Conservation (phyloP, 768 basidiomycete genomes). For the Tylopilus felleus region DNA sequence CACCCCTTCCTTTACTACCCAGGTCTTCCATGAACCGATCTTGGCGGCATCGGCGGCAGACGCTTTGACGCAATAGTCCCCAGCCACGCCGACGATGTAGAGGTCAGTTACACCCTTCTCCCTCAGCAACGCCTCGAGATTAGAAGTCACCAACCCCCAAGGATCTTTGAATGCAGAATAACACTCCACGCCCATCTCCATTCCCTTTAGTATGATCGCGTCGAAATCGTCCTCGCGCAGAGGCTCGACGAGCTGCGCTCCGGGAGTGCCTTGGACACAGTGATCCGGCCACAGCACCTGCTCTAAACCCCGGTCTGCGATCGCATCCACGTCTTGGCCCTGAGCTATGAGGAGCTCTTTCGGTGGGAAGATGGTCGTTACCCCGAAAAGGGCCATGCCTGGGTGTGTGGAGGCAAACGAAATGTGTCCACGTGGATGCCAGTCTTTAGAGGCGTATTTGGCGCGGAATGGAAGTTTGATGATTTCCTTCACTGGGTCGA, state of each 20-base stretch:
- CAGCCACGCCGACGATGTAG: conserved; percentile 65
- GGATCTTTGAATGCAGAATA: conserved; percentile 78
- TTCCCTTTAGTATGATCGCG: conserved; percentile 52
- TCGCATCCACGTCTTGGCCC: conserved; percentile 16
- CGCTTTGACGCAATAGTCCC: conserved; percentile 73
- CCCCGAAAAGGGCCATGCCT: conserved; percentile 36
- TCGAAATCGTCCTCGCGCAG: conserved; percentile 43
- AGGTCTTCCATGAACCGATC: conserved; percentile 43
- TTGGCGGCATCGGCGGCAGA: conserved; percentile 54
- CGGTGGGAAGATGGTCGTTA: conserved; percentile 37
- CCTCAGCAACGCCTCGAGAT: conserved; percentile 42
- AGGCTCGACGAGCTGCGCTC: conserved; percentile 58
- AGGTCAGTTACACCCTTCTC: conserved; percentile 51
- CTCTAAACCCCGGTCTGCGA: conserved; percentile 28
- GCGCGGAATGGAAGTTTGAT: conserved; percentile 52
- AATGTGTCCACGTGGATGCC: conserved; percentile 60
- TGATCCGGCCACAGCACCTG: conserved; percentile 83
- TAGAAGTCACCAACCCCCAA: conserved; percentile 45
- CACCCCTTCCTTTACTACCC: conserved; percentile 49
- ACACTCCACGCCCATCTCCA: conserved; percentile 58
- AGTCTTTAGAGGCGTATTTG: conserved; percentile 55
- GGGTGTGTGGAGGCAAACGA: conserved; percentile 62
- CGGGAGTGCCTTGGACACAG: conserved; percentile 59
- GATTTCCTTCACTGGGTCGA: conserved; percentile 55
- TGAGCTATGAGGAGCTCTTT: conserved; percentile 30